phyloP scores from a whole-genome alignment of 352 stramenopile species.

The Globisporangium recalcitrans region DNA sequence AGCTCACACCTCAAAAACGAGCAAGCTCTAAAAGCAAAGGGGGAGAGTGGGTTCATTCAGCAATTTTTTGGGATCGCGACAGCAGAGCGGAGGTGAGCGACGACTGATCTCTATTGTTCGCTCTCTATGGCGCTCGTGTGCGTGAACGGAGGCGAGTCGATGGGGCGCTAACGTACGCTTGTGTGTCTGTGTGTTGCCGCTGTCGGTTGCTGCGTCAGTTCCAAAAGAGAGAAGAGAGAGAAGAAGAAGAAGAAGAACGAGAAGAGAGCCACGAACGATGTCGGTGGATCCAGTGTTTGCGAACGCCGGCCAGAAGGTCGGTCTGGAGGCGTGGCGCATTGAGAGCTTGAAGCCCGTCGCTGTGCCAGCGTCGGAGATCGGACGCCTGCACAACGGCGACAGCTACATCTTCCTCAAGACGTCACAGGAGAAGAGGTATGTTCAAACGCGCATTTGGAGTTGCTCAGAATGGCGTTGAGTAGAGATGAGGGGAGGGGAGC shows the following conservation, averaged over 20 bases:
- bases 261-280: constrained; percentile 26
- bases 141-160: background rate
- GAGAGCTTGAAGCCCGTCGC: constrained; percentile 73
- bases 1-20: background rate
- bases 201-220: background rate
- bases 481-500: background rate
- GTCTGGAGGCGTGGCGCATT: constrained; percentile 82
- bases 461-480: background rate
- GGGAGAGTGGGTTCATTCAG: constrained; percentile 9
- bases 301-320: constrained; percentile 49
- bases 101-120: too few species aligned
- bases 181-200: background rate
- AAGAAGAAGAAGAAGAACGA: background rate
- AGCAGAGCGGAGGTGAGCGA: background rate
- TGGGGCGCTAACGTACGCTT: background rate
- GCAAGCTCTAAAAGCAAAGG: background rate
- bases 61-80: constrained; percentile 2
- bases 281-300: constrained; percentile 57
- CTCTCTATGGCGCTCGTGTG: background rate
- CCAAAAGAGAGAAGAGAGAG: constrained; percentile 1
- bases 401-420: constrained; percentile 96
- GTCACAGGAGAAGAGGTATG: constrained; percentile 37
- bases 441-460: background rate
- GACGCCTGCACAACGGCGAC: constrained; percentile 93
- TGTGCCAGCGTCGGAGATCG: constrained; percentile 47